phyloP scores from a whole-genome alignment of 306 rosid genomes.

The Vigna reflexopilosa region DNA sequence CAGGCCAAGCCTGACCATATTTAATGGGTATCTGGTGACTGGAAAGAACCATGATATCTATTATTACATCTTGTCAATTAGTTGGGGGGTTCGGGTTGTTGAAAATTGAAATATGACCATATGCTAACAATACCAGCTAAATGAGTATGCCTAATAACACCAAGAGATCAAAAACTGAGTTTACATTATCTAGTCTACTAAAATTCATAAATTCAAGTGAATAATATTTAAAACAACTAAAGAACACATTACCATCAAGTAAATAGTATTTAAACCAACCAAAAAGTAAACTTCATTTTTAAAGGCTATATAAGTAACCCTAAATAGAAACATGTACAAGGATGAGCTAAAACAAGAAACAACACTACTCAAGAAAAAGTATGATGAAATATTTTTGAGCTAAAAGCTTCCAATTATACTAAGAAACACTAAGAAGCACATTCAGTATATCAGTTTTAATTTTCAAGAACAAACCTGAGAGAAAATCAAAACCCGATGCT shows the following conservation, averaged over 20 bases:
- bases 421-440: not conserved
- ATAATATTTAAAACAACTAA: not conserved
- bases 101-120: not conserved
- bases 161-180: not conserved
- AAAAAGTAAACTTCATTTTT: not conserved
- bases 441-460: slow-evolving; percentile 29
- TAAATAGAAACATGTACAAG: not conserved
- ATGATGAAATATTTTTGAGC: not conserved
- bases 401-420: slow-evolving; percentile 17
- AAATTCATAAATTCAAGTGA: not conserved
- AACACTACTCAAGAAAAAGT: not conserved
- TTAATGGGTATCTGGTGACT: not conserved
- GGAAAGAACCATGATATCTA: not conserved
- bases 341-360: not conserved
- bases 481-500: slow-evolving; percentile 95
- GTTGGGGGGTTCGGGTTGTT: not conserved
- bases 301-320: not conserved
- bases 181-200: not conserved
- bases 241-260: not conserved
- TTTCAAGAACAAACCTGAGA: slow-evolving; percentile 80
- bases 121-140: not conserved
- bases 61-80: not conserved
- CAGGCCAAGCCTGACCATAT: not conserved
- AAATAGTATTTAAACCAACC: not conserved
- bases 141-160: no score